Conservation (phyloP, 257 asterid genomes). For the Nicotiana benthamiana region DNA sequence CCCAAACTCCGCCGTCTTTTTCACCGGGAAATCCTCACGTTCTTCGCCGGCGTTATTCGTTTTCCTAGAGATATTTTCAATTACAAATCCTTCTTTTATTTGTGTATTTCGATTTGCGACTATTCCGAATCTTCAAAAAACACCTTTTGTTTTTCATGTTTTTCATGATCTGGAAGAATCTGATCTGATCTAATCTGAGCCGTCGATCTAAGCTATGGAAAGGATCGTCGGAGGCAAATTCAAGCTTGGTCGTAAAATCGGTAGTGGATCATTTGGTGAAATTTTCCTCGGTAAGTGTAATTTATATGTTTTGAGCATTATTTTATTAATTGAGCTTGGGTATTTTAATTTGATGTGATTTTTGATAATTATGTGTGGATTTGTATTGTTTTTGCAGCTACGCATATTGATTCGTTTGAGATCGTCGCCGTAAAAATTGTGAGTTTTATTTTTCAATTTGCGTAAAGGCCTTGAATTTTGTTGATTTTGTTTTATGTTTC, state of each 20-base stretch:
- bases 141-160: background rate
- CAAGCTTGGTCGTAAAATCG: constrained; percentile 97
- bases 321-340: background rate
- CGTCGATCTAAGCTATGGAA: constrained; percentile 43
- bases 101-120: background rate
- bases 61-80: background rate
- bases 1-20: background rate
- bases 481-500: background rate
- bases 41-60: background rate
- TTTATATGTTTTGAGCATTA: background rate
- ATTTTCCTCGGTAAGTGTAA: constrained; percentile 62
- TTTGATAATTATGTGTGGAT: constrained; percentile 1
- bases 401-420: constrained; percentile 82
- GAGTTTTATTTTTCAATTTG: constrained; percentile 26
- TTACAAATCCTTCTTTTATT: background rate
- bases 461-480: background rate
- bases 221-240: constrained; percentile 80
- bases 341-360: background rate
- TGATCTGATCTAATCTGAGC: constrained; percentile 31
- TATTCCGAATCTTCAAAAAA: background rate
- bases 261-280: constrained; percentile 96
- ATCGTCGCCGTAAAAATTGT: constrained; percentile 94
- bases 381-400: constrained; percentile 45
- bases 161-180: background rate
- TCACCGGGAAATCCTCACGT: background rate